A percentile compares a stretch with the other conserved stretches of the same genome.
phyloP scores from a whole-genome alignment of 192 early-diverging fungal genomes.

The Diversispora eburnea region DNA sequence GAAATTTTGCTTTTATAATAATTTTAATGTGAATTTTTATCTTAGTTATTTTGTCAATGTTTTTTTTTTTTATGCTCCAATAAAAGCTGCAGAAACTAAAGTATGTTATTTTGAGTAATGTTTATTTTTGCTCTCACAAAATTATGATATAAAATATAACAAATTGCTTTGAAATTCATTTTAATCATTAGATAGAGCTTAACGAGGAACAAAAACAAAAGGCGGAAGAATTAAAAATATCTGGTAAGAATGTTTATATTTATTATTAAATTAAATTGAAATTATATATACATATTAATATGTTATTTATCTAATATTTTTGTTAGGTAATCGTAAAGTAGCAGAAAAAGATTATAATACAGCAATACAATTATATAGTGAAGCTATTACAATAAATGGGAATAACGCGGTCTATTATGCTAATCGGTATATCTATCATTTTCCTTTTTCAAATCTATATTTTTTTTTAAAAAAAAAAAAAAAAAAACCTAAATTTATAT shows the following conservation, averaged over 20 bases:
- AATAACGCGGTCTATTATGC: conserved; percentile 94
- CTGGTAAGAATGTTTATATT: conserved; percentile 32
- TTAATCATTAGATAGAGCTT: conserved; percentile 22
- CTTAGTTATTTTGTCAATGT: not conserved
- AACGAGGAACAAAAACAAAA: conserved; percentile 68
- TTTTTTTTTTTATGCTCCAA: not conserved
- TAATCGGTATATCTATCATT: conserved; percentile 65
- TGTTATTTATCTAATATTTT: not conserved
- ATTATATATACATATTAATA: not conserved
- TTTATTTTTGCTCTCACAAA: not conserved
- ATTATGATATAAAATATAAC: not conserved
- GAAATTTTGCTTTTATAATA: too few species aligned
- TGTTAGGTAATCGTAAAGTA: conserved; percentile 74
- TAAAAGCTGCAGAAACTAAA: conserved; percentile 2
- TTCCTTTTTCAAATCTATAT: too few species aligned
- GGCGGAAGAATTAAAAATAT: conserved; percentile 86
- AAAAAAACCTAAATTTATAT: conserved; percentile 34
- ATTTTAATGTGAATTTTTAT: not conserved
- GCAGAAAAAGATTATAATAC: conserved; percentile 75
- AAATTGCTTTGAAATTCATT: not conserved
- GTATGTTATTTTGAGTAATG: not conserved
- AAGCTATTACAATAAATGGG: conserved; percentile 82
- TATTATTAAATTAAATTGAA: not conserved
- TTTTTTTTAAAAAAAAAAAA: not conserved
- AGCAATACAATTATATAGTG: conserved; percentile 85